phyloP scores from a whole-genome alignment of 2,329 filamentous ascomycete species.

The Berkeleyomyces basicola region DNA sequence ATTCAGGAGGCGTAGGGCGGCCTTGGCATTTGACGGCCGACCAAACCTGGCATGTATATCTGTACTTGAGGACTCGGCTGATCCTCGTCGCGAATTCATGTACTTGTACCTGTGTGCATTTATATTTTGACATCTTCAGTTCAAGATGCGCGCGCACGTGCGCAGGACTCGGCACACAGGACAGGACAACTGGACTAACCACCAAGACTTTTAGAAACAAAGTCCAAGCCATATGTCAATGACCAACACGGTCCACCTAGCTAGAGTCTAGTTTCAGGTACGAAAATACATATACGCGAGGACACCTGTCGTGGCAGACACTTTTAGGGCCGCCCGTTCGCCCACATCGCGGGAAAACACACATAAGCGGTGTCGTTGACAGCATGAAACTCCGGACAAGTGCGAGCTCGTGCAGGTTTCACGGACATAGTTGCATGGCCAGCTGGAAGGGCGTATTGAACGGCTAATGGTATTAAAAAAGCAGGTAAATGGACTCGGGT shows the following conservation, averaged over 20 bases:
- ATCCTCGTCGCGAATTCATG: not conserved
- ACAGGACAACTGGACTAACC: not conserved
- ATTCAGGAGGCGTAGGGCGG: constrained; percentile 1
- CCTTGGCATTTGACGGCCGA: constrained; percentile 1
- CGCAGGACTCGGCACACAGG: not conserved
- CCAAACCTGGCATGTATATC: not conserved
- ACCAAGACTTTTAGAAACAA: not conserved
- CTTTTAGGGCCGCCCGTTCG: not conserved
- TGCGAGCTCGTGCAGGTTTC: not conserved
- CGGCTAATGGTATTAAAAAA: not conserved
- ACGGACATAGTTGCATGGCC: not conserved
- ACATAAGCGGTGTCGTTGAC: not conserved
- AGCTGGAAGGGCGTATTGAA: not conserved
- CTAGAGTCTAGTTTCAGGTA: not conserved
- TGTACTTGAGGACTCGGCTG: not conserved
- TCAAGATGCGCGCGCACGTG: not conserved
- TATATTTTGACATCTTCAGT: not conserved
- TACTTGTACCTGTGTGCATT: not conserved
- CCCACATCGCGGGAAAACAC: not conserved
- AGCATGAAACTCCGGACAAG: not conserved
- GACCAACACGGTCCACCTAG: not conserved
- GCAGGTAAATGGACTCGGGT: not conserved
- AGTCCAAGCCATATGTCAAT: not conserved
- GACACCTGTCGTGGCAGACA: not conserved
- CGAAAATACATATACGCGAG: not conserved